phyloP scores from a whole-genome alignment of 352 stramenopile species.

The Phytopythium delawarense region DNA sequence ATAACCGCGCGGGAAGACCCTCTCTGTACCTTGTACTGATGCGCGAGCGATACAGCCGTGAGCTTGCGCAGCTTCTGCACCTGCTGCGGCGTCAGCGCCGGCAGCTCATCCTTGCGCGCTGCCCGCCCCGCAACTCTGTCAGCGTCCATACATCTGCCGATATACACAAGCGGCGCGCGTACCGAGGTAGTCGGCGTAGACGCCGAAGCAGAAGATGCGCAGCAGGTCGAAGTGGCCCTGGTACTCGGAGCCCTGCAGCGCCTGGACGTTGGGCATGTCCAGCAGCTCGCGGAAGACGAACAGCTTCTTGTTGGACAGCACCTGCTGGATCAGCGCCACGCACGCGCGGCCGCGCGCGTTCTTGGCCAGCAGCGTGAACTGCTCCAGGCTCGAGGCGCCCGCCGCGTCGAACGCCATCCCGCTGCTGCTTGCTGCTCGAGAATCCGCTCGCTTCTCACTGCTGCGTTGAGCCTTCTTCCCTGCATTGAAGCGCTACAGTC shows the following conservation, averaged over 20 bases:
- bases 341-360: slow-evolving; percentile 87
- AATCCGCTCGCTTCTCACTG: too few species aligned
- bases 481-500: too few species aligned
- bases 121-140: neutral
- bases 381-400: slow-evolving; percentile 77
- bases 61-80: slow-evolving; percentile 88
- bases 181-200: slow-evolving; percentile 84
- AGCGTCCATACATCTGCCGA: neutral
- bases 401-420: slow-evolving; percentile 68
- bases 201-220: slow-evolving; percentile 90
- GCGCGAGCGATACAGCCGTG: slow-evolving; percentile 82
- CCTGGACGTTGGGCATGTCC: slow-evolving; percentile 88
- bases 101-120: slow-evolving; percentile 61
- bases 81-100: slow-evolving; percentile 62
- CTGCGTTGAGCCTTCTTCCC: neutral
- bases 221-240: slow-evolving; percentile 79
- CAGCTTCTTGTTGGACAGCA: slow-evolving; percentile 89
- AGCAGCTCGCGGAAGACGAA: slow-evolving; percentile 93
- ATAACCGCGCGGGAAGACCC: neutral
- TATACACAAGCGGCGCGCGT: slow-evolving; percentile 5
- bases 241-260: slow-evolving; percentile 68
- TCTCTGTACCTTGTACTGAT: slow-evolving; percentile 64
- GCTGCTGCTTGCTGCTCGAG: neutral
- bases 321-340: slow-evolving; percentile 91
- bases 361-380: slow-evolving; percentile 92